Evolutionary conservation across 2,329 filamentous ascomycete species (phyloP), one percentile per base, ranked within the genome.

Genomic region (Sporothrix pallida): DNA sequence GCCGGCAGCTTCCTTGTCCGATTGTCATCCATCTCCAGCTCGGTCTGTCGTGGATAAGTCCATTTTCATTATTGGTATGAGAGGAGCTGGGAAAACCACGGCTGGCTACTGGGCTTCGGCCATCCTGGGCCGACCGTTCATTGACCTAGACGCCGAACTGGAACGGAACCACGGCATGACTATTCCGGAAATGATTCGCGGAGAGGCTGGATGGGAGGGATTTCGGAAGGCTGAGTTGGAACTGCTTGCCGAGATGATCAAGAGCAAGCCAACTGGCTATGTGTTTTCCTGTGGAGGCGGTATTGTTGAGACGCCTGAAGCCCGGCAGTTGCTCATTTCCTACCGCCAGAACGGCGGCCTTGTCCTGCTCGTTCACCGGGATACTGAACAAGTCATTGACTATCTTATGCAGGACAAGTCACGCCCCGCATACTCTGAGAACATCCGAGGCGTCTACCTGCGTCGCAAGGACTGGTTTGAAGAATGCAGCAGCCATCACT

Each of bases 51-150:
- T 68, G 10, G 82, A 89, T 78, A 87, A 88, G 67, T 97, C 95
- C 0, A 91, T 98, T 70, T 94, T 98, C 83, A 91, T 99, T 75
- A 95, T 99, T 77, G 96, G 96, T 10, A 99, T 99, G 96, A 90
- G 96, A 77, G 96, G 96, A 73, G 96, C 95, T 56, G 96, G 96
- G 37, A 99, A 99, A 84, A 98, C 96, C 0, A 99, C 96, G 0
- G 92, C 93, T 50, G 96, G 96, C 71, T 88, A 89, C 15, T 97
- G 95, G 93, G 91, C 96, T 79, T 91, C 92, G 0, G 88, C 88
- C 75, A 88, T 92, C 42, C 85, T 98, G 0, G 89, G 90, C 69
- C 90, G 94, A 80, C 90, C 92, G 7, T 91, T 97, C 75, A 84
- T 97, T 72, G 96, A 99, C 80, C 87, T 99, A 42, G 96, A 99